Conservation (phyloP, 164 flowering plant genomes). For the Piper longum region DNA sequence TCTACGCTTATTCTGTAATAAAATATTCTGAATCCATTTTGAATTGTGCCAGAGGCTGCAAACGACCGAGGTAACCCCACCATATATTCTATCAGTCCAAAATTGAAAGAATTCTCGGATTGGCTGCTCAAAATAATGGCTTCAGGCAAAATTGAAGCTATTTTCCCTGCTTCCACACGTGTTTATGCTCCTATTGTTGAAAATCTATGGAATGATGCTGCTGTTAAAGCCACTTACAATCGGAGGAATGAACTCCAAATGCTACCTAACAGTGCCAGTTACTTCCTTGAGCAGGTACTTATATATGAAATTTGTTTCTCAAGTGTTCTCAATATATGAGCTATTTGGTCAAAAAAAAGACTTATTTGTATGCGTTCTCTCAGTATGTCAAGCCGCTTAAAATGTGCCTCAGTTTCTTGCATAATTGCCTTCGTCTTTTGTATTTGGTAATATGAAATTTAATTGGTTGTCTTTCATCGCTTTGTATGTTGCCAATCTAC, state of each 20-base stretch:
- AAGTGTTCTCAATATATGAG: too few relatives aligned
- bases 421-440: not conserved
- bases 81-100: conserved; percentile 48
- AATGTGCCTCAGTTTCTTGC: not conserved
- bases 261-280: conserved; percentile 60
- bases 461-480: too few relatives aligned
- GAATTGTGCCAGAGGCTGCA: conserved; percentile 3
- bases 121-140: conserved; percentile 89
- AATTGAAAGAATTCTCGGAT: conserved; percentile 72
- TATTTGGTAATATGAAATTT: too few relatives aligned
- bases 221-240: conserved; percentile 69
- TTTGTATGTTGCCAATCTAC: too few relatives aligned
- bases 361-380: too few relatives aligned
- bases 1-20: not conserved
- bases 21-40: not conserved
- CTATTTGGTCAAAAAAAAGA: too few relatives aligned
- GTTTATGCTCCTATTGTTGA: conserved; percentile 90
- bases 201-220: conserved; percentile 78
- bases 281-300: conserved; percentile 75
- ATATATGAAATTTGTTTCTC: not conserved
- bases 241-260: conserved; percentile 63
- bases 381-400: too few relatives aligned
- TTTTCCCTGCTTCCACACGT: conserved; percentile 92
- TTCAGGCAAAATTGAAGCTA: conserved; percentile 70
- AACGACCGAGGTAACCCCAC: conserved; percentile 16